These are phyloP conservation scores for Calonectria pauciramosa DNA, from an alignment of 2,329 filamentous ascomycete species.

Conservation along the genomic window DNA sequence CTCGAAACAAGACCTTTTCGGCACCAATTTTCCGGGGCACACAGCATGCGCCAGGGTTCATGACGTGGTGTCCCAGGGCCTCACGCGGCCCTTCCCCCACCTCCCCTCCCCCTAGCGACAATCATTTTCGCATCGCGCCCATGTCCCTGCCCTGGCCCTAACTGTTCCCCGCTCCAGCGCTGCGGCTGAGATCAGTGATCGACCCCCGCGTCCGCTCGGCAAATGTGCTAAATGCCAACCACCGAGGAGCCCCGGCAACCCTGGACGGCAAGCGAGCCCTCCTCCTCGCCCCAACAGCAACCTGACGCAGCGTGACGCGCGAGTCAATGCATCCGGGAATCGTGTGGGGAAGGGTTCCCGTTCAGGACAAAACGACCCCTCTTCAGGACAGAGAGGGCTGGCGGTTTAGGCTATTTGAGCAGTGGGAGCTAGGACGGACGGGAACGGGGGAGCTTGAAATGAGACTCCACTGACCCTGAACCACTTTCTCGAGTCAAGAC, in stretches of 20 bases:
- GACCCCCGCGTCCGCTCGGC: background rate
- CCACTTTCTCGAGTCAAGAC: background rate
- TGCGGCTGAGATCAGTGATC: slow-evolving; percentile 8
- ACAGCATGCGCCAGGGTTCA: background rate
- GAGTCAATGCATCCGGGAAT: background rate
- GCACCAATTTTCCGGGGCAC: background rate
- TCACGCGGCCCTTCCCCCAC: background rate
- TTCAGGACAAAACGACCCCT: background rate
- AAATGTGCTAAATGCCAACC: background rate
- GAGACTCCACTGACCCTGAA: background rate
- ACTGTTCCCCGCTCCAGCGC: background rate
- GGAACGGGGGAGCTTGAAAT: background rate
- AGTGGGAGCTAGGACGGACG: background rate
- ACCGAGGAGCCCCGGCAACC: background rate
- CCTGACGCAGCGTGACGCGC: background rate
- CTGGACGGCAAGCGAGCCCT: background rate
- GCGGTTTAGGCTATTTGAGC: background rate
- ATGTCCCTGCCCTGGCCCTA: background rate
- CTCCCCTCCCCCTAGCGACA: too few species aligned
- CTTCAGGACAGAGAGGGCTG: background rate
- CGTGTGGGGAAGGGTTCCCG: background rate
- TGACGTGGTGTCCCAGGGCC: background rate
- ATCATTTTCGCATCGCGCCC: background rate
- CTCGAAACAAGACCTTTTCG: background rate
- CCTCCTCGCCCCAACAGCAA: background rate